These are phyloP conservation scores for Pholiota microspora DNA, from an alignment of 768 basidiomycete species.

Conservation along the genomic window DNA sequence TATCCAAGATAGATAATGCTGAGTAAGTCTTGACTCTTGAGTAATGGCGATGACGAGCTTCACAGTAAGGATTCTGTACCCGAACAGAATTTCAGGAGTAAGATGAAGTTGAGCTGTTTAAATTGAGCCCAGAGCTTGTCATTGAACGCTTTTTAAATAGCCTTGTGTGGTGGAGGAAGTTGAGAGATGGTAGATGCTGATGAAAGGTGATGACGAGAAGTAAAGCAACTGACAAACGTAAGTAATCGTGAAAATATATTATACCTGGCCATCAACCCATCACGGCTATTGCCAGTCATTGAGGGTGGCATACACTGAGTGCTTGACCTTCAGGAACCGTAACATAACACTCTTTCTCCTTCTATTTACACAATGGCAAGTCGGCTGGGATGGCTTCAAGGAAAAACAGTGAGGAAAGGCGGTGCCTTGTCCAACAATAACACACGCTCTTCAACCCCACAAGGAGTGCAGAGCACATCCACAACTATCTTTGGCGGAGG, in stretches of 20 bases:
- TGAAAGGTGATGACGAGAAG: not conserved
- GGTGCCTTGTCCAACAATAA: slow-evolving; percentile 41
- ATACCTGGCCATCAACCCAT: not conserved
- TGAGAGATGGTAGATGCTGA: not conserved
- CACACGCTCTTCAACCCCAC: slow-evolving; percentile 63
- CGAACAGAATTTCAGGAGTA: not conserved
- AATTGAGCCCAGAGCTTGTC: no score
- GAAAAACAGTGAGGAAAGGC: slow-evolving; percentile 73
- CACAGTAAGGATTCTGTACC: not conserved
- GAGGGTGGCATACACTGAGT: not conserved
- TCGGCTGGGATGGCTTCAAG: slow-evolving; percentile 60
- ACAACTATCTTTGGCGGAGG: slow-evolving; percentile 77
- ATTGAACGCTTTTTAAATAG: no score
- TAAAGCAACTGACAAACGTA: not conserved
- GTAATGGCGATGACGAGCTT: not conserved
- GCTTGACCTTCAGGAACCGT: not conserved
- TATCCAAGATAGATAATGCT: not conserved
- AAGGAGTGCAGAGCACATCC: slow-evolving; percentile 65
- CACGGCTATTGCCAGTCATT: not conserved
- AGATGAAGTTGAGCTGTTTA: not conserved
- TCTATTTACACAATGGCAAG: slow-evolving; percentile 23
- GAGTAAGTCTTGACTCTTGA: not conserved
- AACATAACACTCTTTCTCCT: not conserved
- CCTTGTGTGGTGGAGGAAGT: not conserved
- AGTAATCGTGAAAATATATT: not conserved